Evolutionary conservation across 805 yeast species (phyloP), one percentile per base, ranked within the genome.

Genomic region (Yamadazyma kitorensis): DNA sequence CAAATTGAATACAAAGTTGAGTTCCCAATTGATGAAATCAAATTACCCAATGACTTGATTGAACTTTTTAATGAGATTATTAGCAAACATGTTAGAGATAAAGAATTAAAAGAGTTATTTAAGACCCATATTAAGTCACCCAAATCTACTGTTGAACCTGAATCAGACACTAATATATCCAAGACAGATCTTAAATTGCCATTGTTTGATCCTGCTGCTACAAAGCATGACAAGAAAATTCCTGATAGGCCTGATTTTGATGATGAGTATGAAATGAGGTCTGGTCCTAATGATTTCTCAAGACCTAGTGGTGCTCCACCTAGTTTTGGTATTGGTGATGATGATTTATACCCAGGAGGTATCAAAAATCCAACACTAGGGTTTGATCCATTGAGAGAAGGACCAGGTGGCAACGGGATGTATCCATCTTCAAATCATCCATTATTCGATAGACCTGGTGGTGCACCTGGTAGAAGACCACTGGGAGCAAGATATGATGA

Each of bases 401-500:
- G 40, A 0, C 15, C 29, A 13, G 47, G 43, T 9, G 57, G 52
- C 18, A 75, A 76, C 10, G 83, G 82, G 0, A 76, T 78, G 83
- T 56, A 70, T 35, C 78, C 80, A 1, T 63, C 73, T 4, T 47
- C 62, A 2, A 51, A 68, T 27, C 80, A 78, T 47, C 82, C 81
- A 0, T 36, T 78, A 6, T 78, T 77, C 44, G 62, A 61, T 12
- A 44, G 45, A n/a, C 60, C 59, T 3, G 43, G 46, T 27, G 43
- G 61, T 4, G 45, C 61, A 1, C 50, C 65, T 11, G 37, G 49
- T 21, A 66, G 69, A 2, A 59, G 56, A 26, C 69, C 71, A 4
- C 68, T 69, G 0, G 78, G 78, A 4, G 72, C 78, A 5, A 47
- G 80, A 21, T 73, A 53, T 43, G 80, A 74, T 44, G 78, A 74